A percentile compares a stretch with the other conserved stretches of the same genome.
Evolutionary conservation across 768 basidiomycete species (phyloP).

Genomic region (Sporobolomyces roseus): DNA sequence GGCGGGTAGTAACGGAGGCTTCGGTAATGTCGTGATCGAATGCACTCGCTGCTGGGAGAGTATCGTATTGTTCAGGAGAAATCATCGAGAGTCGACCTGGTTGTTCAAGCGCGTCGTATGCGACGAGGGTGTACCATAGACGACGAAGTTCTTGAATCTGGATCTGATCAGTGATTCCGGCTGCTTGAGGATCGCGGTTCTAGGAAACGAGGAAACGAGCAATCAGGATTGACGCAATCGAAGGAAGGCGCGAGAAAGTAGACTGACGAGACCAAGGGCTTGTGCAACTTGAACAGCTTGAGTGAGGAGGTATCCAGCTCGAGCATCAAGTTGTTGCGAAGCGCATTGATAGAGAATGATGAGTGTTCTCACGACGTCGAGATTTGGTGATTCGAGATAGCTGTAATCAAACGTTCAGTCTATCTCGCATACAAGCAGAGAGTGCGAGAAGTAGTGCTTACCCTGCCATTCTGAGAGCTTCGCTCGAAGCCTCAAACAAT

Average conservation of each 20-base stretch:
- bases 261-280: slow-evolving; percentile 22
- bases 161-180: not conserved
- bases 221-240: not conserved
- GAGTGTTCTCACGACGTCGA: slow-evolving; percentile 35
- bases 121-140: slow-evolving; percentile 32
- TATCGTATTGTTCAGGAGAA: slow-evolving; percentile 27
- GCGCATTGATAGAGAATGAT: slow-evolving; percentile 30
- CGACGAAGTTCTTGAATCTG: slow-evolving; percentile 34
- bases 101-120: slow-evolving; percentile 29
- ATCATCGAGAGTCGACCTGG: slow-evolving; percentile 10
- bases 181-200: slow-evolving; percentile 29
- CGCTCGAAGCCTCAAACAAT: slow-evolving; percentile 26
- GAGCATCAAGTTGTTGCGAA: not conserved
- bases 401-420: not conserved
- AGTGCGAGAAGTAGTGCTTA: not conserved
- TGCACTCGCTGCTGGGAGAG: slow-evolving; percentile 24
- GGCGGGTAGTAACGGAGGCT: slow-evolving; percentile 1
- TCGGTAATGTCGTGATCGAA: slow-evolving; percentile 30
- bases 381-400: slow-evolving; percentile 12
- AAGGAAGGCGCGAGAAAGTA: not conserved
- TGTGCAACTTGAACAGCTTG: slow-evolving; percentile 27
- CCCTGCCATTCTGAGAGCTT: slow-evolving; percentile 28
- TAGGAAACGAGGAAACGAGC: not conserved
- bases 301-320: not conserved
- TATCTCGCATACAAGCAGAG: not conserved